Evolutionary conservation across 1,284 basidiomycete genomes (phyloP), one percentile per base, ranked within the genome.

Genomic region (Coniophora puteana): DNA sequence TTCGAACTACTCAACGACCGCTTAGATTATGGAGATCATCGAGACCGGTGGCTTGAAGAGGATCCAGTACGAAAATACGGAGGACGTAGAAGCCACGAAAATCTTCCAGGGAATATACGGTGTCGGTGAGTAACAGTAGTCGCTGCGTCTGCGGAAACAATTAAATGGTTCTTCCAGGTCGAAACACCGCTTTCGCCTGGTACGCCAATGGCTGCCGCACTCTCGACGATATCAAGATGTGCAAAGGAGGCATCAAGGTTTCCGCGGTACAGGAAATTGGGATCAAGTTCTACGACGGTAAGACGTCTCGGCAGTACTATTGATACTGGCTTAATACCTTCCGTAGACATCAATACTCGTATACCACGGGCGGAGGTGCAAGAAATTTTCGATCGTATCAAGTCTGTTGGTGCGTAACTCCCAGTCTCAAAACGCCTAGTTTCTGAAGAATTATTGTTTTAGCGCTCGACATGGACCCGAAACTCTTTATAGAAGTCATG

Each of bases 351-450:
- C 44, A 80, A 89, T 51, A 61, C 70, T 32, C 73, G 91, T n/a
- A 96, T 96, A 71, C 89, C 91, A 2, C 74, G 92, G 16, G 70
- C 68, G 21, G 93, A 96, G 62, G 89, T 87, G 2, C 70, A 69
- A 23, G 70, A 69, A 26, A 77, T 96, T 13, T 93, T 83, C 55
- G 73, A 83, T 8, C 58, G 72, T 17, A 88, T 94, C 45, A 78
- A 80, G 54, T 67, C 71, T 1, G 75, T 82, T 48, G 88, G 89
- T 84, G 49, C 35, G 52, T 37, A 36, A 40, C 26, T 44, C 16
- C 34, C 13, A 24, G 37, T 34, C 16, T 35, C 22, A 18, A 20
- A 29, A 14, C 16, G 17, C 14, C 6, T 26, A 8, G n/a, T n/a
- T n/a, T n/a, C n/a, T n/a, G n/a, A n/a, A n/a, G n/a, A n/a, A n/a